A percentile compares a stretch with the other conserved stretches of the same genome.
phyloP scores from a whole-genome alignment of 768 basidiomycete species.

The Holtermanniella nyarrowii region DNA sequence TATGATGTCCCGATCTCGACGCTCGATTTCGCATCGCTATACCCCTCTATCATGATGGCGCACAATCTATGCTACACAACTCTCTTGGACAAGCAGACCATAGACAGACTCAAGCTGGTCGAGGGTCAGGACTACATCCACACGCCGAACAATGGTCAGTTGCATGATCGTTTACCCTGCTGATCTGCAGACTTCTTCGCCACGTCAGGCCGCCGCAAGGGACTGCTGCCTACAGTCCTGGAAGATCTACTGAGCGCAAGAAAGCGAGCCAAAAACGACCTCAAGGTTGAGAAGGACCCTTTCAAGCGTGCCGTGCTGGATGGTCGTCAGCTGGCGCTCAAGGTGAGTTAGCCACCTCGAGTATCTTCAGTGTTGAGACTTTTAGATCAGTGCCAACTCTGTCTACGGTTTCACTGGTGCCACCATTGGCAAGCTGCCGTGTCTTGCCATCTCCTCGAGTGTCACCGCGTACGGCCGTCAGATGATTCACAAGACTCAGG shows the following conservation, averaged over 20 bases:
- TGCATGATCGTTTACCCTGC: neutral
- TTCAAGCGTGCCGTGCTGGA: slow-evolving; percentile 95
- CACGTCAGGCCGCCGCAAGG: slow-evolving; percentile 63
- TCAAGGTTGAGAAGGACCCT: slow-evolving; percentile 93
- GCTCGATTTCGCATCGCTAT: slow-evolving; percentile 94
- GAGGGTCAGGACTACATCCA: slow-evolving; percentile 85
- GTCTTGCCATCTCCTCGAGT: slow-evolving; percentile 89
- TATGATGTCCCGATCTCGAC: slow-evolving; percentile 96
- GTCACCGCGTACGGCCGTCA: slow-evolving; percentile 92
- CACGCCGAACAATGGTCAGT: slow-evolving; percentile 85
- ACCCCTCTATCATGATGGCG: slow-evolving; percentile 99
- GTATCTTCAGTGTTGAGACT: neutral
- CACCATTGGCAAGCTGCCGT: slow-evolving; percentile 91
- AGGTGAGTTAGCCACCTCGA: slow-evolving; percentile 48
- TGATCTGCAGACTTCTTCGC: slow-evolving; percentile 68
- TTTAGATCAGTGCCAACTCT: slow-evolving; percentile 94
- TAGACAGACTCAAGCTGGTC: slow-evolving; percentile 64
- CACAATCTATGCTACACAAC: slow-evolving; percentile 99
- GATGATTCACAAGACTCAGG: slow-evolving; percentile 97
- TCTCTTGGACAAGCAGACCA: slow-evolving; percentile 66
- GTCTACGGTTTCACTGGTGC: slow-evolving; percentile 99
- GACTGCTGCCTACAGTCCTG: slow-evolving; percentile 77
- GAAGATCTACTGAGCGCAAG: slow-evolving; percentile 89
- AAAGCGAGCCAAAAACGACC: slow-evolving; percentile 86
- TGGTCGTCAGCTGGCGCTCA: slow-evolving; percentile 90